Base-by-base conservation (phyloP, 352 stramenopile genomes). In the Pythium apleroticum region DNA sequence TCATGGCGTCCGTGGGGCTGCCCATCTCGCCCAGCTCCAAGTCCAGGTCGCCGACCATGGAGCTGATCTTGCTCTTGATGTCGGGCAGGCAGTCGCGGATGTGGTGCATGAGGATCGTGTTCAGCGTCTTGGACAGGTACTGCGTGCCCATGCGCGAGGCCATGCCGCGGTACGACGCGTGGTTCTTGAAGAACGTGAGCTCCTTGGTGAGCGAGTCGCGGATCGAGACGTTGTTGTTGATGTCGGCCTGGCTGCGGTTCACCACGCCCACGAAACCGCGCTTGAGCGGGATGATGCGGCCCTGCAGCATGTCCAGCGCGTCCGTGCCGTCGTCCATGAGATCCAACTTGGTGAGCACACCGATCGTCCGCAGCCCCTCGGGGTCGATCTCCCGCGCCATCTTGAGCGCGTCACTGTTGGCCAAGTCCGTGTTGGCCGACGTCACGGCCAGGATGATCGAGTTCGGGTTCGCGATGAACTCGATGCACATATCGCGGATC, bases 261-360 rank as follows among this genome's bases (percentile, higher is more conserved):
- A 99, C 97, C 12, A 99, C 96, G 55, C 90, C 97, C 52, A 99
- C 96, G 66, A 99, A 99, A 52, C 98, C 98, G 58, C 91, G 86
- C 57, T 98, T 96, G 24, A 99, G 85, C 27, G 97, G 96, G 68
- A 99, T 99, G 11, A 99, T 87, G 65, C 91, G 88, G 69, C 98
- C 98, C 39, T 98, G 81, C 24, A 99, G 84, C 80, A 99, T 98
- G 52, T 99, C 96, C 57, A 91, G 78, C 8, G 96, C 97, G 79
- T 99, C 98, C 10, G 98, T 99, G 53, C 98, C 98, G 59, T 98
- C 91, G 81, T 99, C 98, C 97, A 99, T 99, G 43, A 99, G 87
- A 76, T 99, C 98, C 22, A 99, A 77, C 77, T 99, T 99, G 3
- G 98, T 99, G 28, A 99, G 81, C 45, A 99, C 98, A 43, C 98